phyloP scores from a whole-genome alignment of 305 asterid species.

The Fraxinus dipetala region DNA sequence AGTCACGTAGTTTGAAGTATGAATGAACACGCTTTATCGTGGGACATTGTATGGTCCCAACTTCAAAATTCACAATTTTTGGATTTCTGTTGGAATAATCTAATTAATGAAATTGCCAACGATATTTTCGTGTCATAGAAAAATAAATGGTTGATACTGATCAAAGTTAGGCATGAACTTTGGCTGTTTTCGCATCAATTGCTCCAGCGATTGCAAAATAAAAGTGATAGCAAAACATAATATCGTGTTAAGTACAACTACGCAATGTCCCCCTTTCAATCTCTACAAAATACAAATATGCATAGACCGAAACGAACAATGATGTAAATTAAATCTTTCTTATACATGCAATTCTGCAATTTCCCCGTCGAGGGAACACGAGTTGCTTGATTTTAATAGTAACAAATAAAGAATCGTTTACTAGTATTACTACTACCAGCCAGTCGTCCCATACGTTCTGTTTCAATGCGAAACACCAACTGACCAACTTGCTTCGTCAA shows the following conservation, averaged over 20 bases:
- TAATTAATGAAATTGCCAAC: neutral
- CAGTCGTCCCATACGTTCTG: neutral
- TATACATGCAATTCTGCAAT: slow-evolving; percentile 18
- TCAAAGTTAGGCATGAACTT: neutral
- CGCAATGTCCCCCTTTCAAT: slow-evolving; percentile 16
- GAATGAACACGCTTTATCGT: neutral
- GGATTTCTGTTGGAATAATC: neutral
- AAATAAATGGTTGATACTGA: neutral
- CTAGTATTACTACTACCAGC: slow-evolving; percentile 18
- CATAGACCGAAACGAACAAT: neutral
- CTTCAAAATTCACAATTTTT: neutral
- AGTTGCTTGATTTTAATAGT: slow-evolving; percentile 29
- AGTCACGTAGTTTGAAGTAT: neutral
- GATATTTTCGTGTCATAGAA: neutral
- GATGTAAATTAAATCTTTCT: neutral
- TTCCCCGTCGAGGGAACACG: slow-evolving; percentile 35
- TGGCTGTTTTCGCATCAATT: neutral
- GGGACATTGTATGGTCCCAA: neutral
- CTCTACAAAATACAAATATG: neutral
- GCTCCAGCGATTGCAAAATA: neutral
- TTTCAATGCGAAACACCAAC: slow-evolving; percentile 13
- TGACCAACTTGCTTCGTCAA: slow-evolving; percentile 23
- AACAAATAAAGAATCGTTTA: slow-evolving; percentile 58
- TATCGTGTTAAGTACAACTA: slow-evolving; percentile 26
- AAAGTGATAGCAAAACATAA: neutral